A percentile compares a stretch with the other conserved stretches of the same genome.
Evolutionary conservation across 2,329 filamentous ascomycete genomes (phyloP).

Genomic region (Pseudocercospora pini-densiflorae): DNA sequence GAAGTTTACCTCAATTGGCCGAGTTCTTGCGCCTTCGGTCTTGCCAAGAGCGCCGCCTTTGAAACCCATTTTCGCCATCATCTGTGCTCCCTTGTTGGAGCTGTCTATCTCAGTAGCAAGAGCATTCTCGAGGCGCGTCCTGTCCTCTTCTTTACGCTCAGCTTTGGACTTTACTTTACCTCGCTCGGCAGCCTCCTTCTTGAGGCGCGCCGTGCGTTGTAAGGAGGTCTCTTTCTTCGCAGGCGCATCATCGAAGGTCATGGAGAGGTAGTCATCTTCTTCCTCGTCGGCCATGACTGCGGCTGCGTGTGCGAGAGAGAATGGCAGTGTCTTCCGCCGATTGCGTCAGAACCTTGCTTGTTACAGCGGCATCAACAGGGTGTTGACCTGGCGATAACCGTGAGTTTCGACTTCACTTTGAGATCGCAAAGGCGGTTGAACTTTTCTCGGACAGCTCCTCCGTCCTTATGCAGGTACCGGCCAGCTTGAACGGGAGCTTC

Average conservation of each 20-base stretch:
- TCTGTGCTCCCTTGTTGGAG: conserved; percentile 84
- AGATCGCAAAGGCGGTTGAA: not conserved
- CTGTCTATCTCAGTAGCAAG: conserved; percentile 72
- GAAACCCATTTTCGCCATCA: conserved; percentile 98
- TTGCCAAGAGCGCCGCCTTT: conserved; percentile 75
- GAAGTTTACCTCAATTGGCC: conserved; percentile 76
- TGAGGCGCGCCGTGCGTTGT: conserved; percentile 61
- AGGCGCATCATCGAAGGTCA: conserved; percentile 75
- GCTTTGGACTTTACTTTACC: conserved; percentile 75
- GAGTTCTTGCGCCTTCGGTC: conserved; percentile 57
- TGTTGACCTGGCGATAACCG: conserved; percentile 4
- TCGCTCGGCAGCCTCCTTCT: conserved; percentile 64
- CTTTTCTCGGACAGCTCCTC: not conserved
- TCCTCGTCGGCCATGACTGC: conserved; percentile 58
- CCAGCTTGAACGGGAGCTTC: too few species aligned
- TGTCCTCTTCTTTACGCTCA: conserved; percentile 76
- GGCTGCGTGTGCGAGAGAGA: not conserved
- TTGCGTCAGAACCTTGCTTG: conserved; percentile 4
- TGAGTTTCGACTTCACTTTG: not conserved
- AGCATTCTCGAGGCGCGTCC: conserved; percentile 72
- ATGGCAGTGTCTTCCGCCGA: not conserved
- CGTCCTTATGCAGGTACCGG: not conserved
- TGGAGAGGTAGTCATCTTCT: conserved; percentile 96
- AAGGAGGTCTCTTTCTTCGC: conserved; percentile 64
- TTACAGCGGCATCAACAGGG: not conserved